Evolutionary conservation across 163 green algal genomes (phyloP), one percentile per base, ranked within the genome.

Genomic region (Volvox carteri): DNA sequence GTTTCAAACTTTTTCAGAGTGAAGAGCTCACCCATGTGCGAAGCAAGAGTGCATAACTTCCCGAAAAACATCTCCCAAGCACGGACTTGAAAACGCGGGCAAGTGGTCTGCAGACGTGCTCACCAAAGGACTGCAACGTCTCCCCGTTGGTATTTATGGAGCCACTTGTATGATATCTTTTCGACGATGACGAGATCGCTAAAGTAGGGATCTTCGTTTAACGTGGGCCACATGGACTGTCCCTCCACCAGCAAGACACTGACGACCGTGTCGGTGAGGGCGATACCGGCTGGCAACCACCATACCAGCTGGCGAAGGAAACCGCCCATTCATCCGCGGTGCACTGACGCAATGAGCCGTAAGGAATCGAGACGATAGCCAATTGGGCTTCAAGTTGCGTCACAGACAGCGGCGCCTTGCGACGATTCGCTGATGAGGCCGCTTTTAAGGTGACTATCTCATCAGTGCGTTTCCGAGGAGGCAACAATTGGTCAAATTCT

Each of bases 121-220:
- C 76, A 96, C 94, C 93, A 94, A 2, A 97, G 84, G 33, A 96
- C 81, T 0, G 93, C 92, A 2, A 97, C 90, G 33, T 95, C 92
- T 4, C 94, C 94, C 23, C 93, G 89, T 0, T 92, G 84, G 87
- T 95, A 95, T 28, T 81, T 85, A 58, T 92, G 91, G 7, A 93
- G 54, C 37, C 90, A 78, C 85, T 95, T 94, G 70, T 94, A 87
- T 28, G 87, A 94, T 12, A 93, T 62, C 77, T 96, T 96, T 33
- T 97, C 93, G 1, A 96, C 93, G 70, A 97, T 58, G 1, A 96
- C 92, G 9, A 90, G 87, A 85, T 97, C 94, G 9, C 6, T 1
- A 25, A n/a, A 67, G 56, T 39, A n/a, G 44, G 8, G 25, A 35
- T 83, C 86, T 23, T 87, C 93, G 79, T 96, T 96, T 5, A 97